Base-by-base conservation (phyloP, 2,329 filamentous ascomycete species). In the Fusarium sp. region DNA sequence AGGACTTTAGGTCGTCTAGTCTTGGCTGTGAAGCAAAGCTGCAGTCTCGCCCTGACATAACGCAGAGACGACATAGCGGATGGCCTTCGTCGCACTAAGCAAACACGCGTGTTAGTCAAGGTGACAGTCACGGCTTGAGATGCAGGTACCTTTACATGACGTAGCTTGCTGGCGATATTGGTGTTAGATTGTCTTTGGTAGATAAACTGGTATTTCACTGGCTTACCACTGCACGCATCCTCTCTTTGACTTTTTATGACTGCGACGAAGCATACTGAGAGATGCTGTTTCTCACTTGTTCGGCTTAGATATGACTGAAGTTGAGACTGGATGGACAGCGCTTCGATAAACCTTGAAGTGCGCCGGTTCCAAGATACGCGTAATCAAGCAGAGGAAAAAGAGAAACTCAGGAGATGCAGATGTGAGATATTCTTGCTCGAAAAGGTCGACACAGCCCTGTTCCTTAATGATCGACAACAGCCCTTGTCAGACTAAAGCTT, bases 61-160 rank as follows among this genome's bases (percentile, higher is more conserved):
- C 48, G 9, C 67, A 70, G 15, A 70, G 47, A 3, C 50, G 60
- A 19, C 67, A 70, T 14, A 24, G n/a, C 9, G 67, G 67, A 0
- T 20, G 67, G 8, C 67, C 51, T 30, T 70, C 67, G n/a, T 70
- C 67, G 11, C 67, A 70, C 67, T 70, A 15, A 2, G 12, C 17
- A 12, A 14, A 47, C 39, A 46, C 44, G 44, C 40, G 61, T 65
- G 53, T 67, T 67, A 65, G 59, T 55, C 26, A 49, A 24, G 1
- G 7, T 1, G 17, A 7, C 1, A 3, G 2, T 4, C 2, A 2
- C 6, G 3, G 6, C 3, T 0, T 17, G 5, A 6, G 1, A 2
- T 5, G 34, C 1, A 12, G 0, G 3, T 42, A 70, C 68, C 38
- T 69, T 71, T 2, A 70, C 62, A 20, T 70, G 68, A 2, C 68